Evolutionary conservation across 495 filamentous ascomycete species (phyloP), one percentile per base, ranked within the genome.

Genomic region (Aspergillus biplanus): DNA sequence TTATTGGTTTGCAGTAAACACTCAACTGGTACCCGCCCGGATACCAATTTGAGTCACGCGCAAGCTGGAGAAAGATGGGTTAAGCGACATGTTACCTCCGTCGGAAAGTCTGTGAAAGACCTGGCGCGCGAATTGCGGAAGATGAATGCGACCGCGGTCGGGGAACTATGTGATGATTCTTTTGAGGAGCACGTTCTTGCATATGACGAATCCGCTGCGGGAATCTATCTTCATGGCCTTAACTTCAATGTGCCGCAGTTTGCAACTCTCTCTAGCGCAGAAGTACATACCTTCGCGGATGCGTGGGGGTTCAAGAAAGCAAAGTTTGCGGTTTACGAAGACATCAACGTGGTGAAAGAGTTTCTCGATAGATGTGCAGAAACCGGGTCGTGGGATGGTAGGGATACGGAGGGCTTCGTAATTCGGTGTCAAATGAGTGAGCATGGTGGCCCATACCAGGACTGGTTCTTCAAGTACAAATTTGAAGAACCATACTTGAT

Each of bases 381-480:
- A 72, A 92, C 89, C 12, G 93, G 93, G 7, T 86, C 90, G 3
- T 97, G 94, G 75, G 87, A 88, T 64, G 94, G 92, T 8, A 89
- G 92, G 57, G 93, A 98, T 65, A 94, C 97, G 3, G 95, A 99
- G 73, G 95, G 95, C 4, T 99, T 99, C 66, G 95, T 99, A 58
- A 90, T 99, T 61, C 89, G 95, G 58, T 98, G 95, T 78, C 88
- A 91, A 71, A 85, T 87, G 63, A 81, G 82, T 56, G 73, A 83
- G 21, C 75, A 71, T 9, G 78, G 77, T 11, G 74, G 72, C 46
- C 65, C 76, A 0, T 95, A 86, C 76, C 79, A 84, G 16, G 92
- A 98, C 73, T 99, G 94, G 94, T 98, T 99, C 78, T 99, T 98
- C 87, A 99, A 99, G 74, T 99, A 92, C 84, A 99, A 99, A 78